Evolutionary conservation across 805 yeast genomes (phyloP).

Genomic region (Vanderwaltozyma verrucispora): DNA sequence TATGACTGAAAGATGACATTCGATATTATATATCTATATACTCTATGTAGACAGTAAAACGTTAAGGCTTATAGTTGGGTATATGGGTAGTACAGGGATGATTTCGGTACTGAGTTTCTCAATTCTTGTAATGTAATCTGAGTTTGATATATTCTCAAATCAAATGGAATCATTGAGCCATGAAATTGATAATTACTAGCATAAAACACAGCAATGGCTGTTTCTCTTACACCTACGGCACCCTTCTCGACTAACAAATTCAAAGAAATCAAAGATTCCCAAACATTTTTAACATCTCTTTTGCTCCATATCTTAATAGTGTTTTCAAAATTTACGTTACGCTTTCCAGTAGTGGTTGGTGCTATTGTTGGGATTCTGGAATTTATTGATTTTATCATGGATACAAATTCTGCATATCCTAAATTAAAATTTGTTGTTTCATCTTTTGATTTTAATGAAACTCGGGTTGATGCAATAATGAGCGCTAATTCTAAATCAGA

Average conservation of each 20-base stretch:
- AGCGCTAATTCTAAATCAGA: slow-evolving; percentile 66
- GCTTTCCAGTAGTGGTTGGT: slow-evolving; percentile 21
- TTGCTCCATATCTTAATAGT: slow-evolving; percentile 48
- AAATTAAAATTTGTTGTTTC: slow-evolving; percentile 64
- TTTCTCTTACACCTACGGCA: slow-evolving; percentile 34
- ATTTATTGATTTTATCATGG: slow-evolving; percentile 38
- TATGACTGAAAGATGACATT: no score
- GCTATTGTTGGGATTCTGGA: slow-evolving; percentile 29
- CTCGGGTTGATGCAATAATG: slow-evolving; percentile 66
- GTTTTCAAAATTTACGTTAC: slow-evolving; percentile 27
- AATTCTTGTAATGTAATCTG: slow-evolving; percentile 45
- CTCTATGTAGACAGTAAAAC: no score
- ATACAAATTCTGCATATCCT: slow-evolving; percentile 65
- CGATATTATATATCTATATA: no score
- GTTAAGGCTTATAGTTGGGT: slow-evolving; percentile 26
- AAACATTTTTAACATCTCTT: slow-evolving; percentile 50
- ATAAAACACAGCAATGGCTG: slow-evolving; percentile 31
- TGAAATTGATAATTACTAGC: slow-evolving; percentile 33
- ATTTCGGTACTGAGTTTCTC: slow-evolving; percentile 24
- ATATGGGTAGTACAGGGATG: slow-evolving; percentile 25
- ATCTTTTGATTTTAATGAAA: slow-evolving; percentile 45
- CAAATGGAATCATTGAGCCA: slow-evolving; percentile 28
- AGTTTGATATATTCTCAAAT: slow-evolving; percentile 40
- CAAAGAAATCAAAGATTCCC: slow-evolving; percentile 58
- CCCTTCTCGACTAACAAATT: slow-evolving; percentile 43